phyloP scores from a whole-genome alignment of 306 rosid genomes.

The Gleditsia sinensis region DNA sequence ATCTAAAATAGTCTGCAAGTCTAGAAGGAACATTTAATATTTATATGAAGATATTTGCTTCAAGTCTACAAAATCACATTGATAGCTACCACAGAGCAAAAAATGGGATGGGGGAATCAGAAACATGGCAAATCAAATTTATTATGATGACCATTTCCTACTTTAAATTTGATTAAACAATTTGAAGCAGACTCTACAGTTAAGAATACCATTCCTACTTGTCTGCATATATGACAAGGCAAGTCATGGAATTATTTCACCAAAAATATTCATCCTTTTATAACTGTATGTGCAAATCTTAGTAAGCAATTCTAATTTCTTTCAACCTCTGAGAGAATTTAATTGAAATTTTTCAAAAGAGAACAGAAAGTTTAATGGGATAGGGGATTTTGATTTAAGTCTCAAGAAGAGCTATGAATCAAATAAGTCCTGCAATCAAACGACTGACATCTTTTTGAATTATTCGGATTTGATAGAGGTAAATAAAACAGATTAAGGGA shows the following conservation, averaged over 20 bases:
- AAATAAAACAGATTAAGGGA: neutral
- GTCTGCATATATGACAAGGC: no score
- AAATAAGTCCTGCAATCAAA: neutral
- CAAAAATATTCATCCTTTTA: neutral
- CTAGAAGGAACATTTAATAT: neutral
- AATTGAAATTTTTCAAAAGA: neutral
- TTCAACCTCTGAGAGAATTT: neutral
- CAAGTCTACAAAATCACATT: neutral
- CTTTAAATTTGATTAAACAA: no score
- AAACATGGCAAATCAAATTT: neutral
- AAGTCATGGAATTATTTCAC: neutral
- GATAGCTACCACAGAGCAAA: neutral
- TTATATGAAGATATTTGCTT: neutral
- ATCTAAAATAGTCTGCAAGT: neutral
- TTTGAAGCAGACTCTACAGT: no score
- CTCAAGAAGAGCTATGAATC: neutral
- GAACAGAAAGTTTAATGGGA: neutral
- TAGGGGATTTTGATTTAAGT: neutral
- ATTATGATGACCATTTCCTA: neutral
- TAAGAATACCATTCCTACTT: no score
- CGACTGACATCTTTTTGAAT: neutral
- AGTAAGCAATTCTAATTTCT: neutral
- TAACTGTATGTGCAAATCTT: neutral
- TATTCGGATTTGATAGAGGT: constrained; percentile 72
- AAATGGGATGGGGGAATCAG: neutral